Evolutionary conservation across 1,139 yeast genomes (phyloP), one percentile per base, ranked within the genome.

Genomic region (Suhomyces chickasaworum): DNA sequence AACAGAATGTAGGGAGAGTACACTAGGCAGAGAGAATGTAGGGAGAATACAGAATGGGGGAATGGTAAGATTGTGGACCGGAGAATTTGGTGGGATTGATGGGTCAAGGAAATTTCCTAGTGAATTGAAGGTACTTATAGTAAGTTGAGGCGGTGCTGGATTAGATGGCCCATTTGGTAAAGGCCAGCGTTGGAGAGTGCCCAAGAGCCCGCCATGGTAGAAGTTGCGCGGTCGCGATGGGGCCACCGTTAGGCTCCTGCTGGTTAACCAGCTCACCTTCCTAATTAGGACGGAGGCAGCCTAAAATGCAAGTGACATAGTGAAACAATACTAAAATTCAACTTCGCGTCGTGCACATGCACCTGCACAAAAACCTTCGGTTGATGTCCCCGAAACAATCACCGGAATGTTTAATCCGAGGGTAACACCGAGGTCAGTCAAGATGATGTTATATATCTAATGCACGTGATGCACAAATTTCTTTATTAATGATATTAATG

Each of bases 301-400:
- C 44, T 17, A 27, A 33, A 15, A 32, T 36, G 39, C 40, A 36
- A n/a, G 37, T 16, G 30, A 41, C 39, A 34, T 15, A 20, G 18
- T 36, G 36, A 29, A 36, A 41, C 39, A 27, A 41, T 36, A 3
- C 21, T 16, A 12, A 17, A 25, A n/a, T 25, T 15, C 15, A 21
- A 12, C 34, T 41, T 39, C 44, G 44, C 44, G 44, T 41, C 33
- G 37, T 41, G 39, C 39, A 33, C 29, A n/a, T 12, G 15, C 32
- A 18, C 16, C 23, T 37, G 21, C 32, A 37, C 21, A 27, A 4
- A 37, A 3, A 30, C 33, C 17, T 18, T 12, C 23, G 3, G 12
- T 9, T n/a, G 16, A 27, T 27, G 16, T 27, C 2, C 31, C 31
- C 15, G 31, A 27, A 27, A n/a, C 22, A 12, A 15, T 13, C 10